phyloP scores from a whole-genome alignment of 306 rosid genomes.

The Bauhinia variegata region DNA sequence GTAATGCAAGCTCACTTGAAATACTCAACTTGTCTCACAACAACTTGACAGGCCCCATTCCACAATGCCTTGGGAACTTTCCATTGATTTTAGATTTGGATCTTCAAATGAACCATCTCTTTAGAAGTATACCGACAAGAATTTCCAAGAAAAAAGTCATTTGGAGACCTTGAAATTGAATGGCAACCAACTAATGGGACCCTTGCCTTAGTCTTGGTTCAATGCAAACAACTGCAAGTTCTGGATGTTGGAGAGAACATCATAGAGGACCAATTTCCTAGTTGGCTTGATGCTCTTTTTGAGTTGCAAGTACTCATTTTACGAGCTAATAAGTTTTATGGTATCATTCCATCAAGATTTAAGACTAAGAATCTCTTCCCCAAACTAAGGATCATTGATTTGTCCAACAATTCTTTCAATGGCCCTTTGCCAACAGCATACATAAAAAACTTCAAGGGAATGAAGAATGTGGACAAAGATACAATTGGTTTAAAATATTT shows the following conservation, averaged over 20 bases:
- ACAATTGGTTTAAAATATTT: constrained; percentile 10
- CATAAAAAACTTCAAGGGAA: constrained; percentile 36
- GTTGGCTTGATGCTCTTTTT: constrained; percentile 39
- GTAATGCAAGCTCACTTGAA: background rate
- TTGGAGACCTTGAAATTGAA: constrained; percentile 32
- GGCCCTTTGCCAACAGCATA: constrained; percentile 39
- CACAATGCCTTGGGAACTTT: constrained; percentile 31
- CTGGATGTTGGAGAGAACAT: constrained; percentile 48
- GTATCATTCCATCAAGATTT: constrained; percentile 25
- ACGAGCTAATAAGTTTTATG: constrained; percentile 42
- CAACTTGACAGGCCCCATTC: constrained; percentile 24
- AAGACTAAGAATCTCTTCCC: constrained; percentile 18
- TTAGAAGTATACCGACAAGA: constrained; percentile 20
- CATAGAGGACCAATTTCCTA: constrained; percentile 38
- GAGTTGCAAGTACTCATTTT: constrained; percentile 41
- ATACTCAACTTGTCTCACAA: constrained; percentile 21
- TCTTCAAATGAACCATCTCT: constrained; percentile 37
- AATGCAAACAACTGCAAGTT: constrained; percentile 18
- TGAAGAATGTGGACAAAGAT: constrained; percentile 11
- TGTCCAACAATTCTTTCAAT: constrained; percentile 42
- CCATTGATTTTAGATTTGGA: constrained; percentile 24
- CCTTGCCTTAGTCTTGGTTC: constrained; percentile 28
- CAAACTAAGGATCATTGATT: constrained; percentile 38
- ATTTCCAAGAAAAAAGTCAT: background rate
- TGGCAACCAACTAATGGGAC: constrained; percentile 42